Evolutionary conservation across 78 protist genomes (phyloP), one percentile per base, ranked within the genome.

Genomic region (Dictyostelium purpureum): DNA sequence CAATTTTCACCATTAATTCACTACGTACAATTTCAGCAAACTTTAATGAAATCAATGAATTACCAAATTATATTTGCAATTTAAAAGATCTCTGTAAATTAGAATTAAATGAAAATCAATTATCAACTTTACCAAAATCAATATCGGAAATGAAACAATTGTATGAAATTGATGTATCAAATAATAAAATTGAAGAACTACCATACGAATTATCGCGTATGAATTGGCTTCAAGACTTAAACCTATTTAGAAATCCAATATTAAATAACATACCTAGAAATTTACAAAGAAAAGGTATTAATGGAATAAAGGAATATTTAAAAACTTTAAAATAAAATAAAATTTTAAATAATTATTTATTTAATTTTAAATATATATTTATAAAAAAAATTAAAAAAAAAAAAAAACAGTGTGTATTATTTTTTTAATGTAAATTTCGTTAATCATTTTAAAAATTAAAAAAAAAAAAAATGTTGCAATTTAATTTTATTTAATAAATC

Each of bases 101-200:
- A 11, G 79, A 73, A 45, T 47, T 73, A 16, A 73, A 73, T 73
- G 54, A 38, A 38, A 73, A 73, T 45, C 54, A 45, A 35, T 28
- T 73, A 24, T 14, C 35, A 73, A 45, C 26, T 14, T 26, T 73
- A 28, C 59, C 79, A 38, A n/a, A 21, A 73, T 24, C 79, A 28
- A 73, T 73, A 4, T 1, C 28, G 1, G 37, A 24, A 24, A 28
- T 45, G n/a, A 73, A 73, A 45, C 16, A 28, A 0, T 9, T 73
- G 6, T 45, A 73, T 31, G 79, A 73, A 31, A 2, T 73, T 10
- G 59, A 28, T 45, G 12, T 73, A 14, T 28, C 43, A 45, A 38
- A 73, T 47, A 73, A 73, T 73, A 38, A 73, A 73, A 73, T 73
- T 1, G 79, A 73, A 73, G 11, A 43, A 40, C 26, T 73, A 47